Conservation (phyloP, 352 stramenopile genomes). For the Peronosclerospora sorghi region DNA sequence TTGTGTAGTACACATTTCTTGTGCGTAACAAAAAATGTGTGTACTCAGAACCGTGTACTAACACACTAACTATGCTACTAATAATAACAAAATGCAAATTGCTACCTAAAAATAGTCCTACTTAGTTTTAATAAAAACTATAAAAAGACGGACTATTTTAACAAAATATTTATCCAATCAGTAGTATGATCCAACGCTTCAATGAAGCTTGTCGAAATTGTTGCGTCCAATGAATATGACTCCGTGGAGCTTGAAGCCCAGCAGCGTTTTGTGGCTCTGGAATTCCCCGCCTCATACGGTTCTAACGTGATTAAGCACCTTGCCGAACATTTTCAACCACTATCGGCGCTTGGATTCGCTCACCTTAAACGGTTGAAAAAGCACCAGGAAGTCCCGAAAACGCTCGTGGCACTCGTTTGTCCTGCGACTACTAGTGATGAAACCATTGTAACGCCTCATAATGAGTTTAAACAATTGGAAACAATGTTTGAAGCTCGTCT, state of each 20-base stretch:
- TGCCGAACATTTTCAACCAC: constrained; percentile 29
- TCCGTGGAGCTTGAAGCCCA: constrained; percentile 28
- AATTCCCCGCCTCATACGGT: constrained; percentile 52
- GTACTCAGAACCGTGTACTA: too few relatives aligned
- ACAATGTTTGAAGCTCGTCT: constrained; percentile 35
- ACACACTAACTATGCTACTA: too few relatives aligned
- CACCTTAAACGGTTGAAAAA: constrained; percentile 84
- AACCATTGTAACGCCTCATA: constrained; percentile 1
- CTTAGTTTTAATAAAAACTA: too few relatives aligned
- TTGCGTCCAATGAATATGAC: constrained; percentile 12
- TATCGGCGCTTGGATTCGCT: constrained; percentile 50
- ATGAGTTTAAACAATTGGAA: constrained; percentile 20
- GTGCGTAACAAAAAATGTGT: too few relatives aligned
- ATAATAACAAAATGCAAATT: too few relatives aligned
- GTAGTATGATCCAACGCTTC: too few relatives aligned
- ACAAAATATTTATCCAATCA: too few relatives aligned
- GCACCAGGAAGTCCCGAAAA: constrained; percentile 19
- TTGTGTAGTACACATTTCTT: too few relatives aligned
- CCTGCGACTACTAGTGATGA: constrained; percentile 13
- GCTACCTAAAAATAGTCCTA: too few relatives aligned
- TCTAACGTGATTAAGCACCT: constrained; percentile 61
- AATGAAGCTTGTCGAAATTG: constrained; percentile 38
- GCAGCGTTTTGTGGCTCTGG: constrained; percentile 58
- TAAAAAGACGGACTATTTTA: too few relatives aligned
- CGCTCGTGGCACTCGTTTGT: constrained; percentile 46